Percentiles rank a stretch among this genome's conserved stretches.
phyloP scores from a whole-genome alignment of 2,329 filamentous ascomycete species.

The Ascosphaera aggregata region DNA sequence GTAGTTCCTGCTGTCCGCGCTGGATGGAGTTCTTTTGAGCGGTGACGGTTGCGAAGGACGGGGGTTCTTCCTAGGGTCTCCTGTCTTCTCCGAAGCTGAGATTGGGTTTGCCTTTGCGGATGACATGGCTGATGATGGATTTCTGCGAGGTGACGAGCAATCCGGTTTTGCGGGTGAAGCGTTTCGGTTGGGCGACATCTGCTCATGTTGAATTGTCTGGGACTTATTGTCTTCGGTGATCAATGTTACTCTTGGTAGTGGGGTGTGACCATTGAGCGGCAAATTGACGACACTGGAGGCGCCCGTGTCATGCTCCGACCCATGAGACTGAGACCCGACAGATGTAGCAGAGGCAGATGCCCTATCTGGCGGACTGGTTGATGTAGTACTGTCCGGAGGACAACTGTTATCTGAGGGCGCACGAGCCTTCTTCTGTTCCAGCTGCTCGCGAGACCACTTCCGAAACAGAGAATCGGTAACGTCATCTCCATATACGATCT shows the following conservation, averaged over 20 bases:
- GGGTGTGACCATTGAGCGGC: background rate
- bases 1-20: background rate
- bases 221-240: background rate
- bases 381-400: background rate
- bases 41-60: background rate
- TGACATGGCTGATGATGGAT: background rate
- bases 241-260: background rate
- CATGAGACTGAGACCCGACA: slow-evolving; percentile 44
- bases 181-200: background rate
- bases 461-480: slow-evolving; percentile 66
- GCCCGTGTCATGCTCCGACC: slow-evolving; percentile 9
- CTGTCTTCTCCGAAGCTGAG: background rate
- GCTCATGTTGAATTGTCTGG: background rate
- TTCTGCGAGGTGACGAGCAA: background rate
- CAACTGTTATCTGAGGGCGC: background rate
- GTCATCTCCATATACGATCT: slow-evolving; percentile 67
- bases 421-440: slow-evolving; percentile 6
- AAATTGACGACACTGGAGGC: slow-evolving; percentile 2
- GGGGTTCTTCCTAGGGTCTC: background rate
- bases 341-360: slow-evolving; percentile 80
- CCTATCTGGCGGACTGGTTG: slow-evolving; percentile 37
- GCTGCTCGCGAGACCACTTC: slow-evolving; percentile 30
- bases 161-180: too few relatives aligned
- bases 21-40: background rate
- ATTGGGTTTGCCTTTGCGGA: background rate